A percentile compares a stretch with the other conserved stretches of the same genome.
These are phyloP conservation scores for Colletotrichum sp. DNA, from an alignment of 2,329 filamentous ascomycete species.

Conservation along the genomic window DNA sequence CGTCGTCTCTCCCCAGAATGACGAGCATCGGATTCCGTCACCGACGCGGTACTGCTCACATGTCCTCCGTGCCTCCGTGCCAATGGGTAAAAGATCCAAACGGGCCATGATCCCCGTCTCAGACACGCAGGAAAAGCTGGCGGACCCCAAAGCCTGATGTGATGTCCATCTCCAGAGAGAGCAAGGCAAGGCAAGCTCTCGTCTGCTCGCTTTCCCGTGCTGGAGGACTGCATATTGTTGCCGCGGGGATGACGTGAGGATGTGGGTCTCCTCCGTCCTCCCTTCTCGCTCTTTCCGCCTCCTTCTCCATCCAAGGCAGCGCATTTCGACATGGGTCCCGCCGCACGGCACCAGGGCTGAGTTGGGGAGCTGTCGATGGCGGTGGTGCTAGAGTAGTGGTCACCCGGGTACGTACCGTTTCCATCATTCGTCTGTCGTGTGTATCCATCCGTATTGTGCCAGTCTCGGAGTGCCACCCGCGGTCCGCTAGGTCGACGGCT, in stretches of 20 bases:
- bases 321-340: not conserved
- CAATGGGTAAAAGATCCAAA: not conserved
- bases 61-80: not conserved
- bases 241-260: conserved; percentile 15
- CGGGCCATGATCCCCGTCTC: not conserved
- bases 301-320: not conserved
- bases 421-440: not conserved
- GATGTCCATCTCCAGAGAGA: not conserved
- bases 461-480: conserved; percentile 20
- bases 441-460: not conserved
- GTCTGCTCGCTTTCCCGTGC: not conserved
- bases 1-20: not conserved
- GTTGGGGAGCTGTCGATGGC: not conserved
- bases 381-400: not conserved
- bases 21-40: not conserved
- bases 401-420: not conserved
- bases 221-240: not conserved
- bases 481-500: not conserved
- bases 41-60: not conserved
- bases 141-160: not conserved
- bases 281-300: not conserved
- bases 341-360: not conserved
- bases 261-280: not conserved
- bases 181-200: not conserved
- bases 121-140: not conserved